phyloP scores from a whole-genome alignment of 2,329 filamentous ascomycete species.

The Calonectria fujianensis region DNA sequence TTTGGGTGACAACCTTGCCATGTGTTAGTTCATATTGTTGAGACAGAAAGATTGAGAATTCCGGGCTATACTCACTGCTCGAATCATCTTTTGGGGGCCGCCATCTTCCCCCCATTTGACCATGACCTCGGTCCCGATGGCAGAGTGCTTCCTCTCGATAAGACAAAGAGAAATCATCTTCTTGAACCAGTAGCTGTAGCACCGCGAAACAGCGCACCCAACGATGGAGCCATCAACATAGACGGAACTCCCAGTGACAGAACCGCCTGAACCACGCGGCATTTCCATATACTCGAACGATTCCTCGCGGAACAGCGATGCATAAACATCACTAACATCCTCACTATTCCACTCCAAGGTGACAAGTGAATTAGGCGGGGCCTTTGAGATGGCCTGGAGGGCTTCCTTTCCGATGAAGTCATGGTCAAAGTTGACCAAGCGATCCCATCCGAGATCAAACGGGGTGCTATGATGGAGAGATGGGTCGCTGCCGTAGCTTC shows the following conservation, averaged over 20 bases:
- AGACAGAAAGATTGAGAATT: background rate
- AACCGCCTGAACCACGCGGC: background rate
- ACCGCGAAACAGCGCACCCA: constrained; percentile 5
- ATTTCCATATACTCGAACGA: constrained; percentile 8
- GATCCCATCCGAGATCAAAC: constrained; percentile 10
- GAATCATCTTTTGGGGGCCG: background rate
- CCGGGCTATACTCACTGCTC: background rate
- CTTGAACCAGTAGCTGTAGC: constrained; percentile 22
- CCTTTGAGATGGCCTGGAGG: background rate
- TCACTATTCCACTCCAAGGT: constrained; percentile 10
- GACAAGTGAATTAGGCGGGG: background rate
- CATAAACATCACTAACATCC: background rate
- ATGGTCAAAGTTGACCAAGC: constrained; percentile 6
- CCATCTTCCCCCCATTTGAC: background rate
- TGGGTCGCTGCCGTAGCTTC: background rate
- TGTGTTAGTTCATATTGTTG: background rate
- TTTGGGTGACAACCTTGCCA: background rate
- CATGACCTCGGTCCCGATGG: constrained; percentile 7
- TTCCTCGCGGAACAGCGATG: constrained; percentile 2
- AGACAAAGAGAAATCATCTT: constrained; percentile 16
- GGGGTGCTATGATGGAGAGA: background rate
- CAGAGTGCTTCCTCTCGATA: background rate
- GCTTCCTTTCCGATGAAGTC: constrained; percentile 14
- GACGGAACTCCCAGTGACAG: constrained; percentile 2
- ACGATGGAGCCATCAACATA: background rate